Evolutionary conservation across 345 rosid species (phyloP), one percentile per base, ranked within the genome.

Genomic region (Eucalyptus virginea): DNA sequence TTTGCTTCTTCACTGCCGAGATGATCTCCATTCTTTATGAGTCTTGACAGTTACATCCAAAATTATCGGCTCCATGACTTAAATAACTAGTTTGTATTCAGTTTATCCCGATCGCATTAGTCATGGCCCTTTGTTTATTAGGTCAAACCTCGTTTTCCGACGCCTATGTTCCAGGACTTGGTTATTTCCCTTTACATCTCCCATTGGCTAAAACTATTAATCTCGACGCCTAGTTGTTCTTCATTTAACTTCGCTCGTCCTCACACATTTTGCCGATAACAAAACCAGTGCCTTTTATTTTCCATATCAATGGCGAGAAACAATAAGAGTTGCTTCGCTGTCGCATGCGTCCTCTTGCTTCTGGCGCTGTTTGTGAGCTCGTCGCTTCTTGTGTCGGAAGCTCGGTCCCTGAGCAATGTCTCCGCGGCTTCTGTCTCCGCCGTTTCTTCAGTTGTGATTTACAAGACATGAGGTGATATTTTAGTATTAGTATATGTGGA

Each of bases 381-480:
- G 37, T 62, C 51, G 30, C 80, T 72, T 11, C 81, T 72, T n/a
- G 40, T 67, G 48, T 89, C 89, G 26, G 92, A 90, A 85, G 91
- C 93, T 88, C 93, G 95, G 60, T 93, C 91, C 60, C 90, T 92
- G 49, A 72, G 54, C 50, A 86, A 67, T 62, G 90, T 52, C 26
- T 4, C 85, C 7, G 40, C 6, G 5, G 49, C 28, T 47, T n/a
- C 37, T 30, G 48, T 34, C 72, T 45, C 80, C 3, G 69, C 12
- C 26, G 83, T 77, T 77, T 37, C 42, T 21, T 77, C 83, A 77
- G 83, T 77, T 77, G 83, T 11, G 3, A 77, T 37, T 21, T 77
- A 19, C 8, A 11, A 37, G 47, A 77, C 19, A 2, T 21, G 15
- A 37, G 23, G 12, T 37, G 45, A 77, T 77, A 37, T 11, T 34